Conservation (phyloP, 495 filamentous ascomycete genomes). For the Filosporella fistucella region DNA sequence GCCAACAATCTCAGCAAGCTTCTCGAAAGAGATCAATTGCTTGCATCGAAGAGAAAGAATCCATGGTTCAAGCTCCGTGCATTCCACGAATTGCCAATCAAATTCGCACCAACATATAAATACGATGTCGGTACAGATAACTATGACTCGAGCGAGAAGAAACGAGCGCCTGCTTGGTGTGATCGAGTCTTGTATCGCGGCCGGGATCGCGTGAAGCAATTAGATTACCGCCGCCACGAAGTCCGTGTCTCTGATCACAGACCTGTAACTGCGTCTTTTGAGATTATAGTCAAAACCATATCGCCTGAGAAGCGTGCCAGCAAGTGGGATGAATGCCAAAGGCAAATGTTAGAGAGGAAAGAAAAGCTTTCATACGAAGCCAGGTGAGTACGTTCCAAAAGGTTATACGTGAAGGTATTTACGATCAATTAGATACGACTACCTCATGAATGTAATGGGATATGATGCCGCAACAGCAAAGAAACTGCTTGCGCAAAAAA, state of each 20-base stretch:
- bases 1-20: constrained; percentile 79
- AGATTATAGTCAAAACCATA: constrained; percentile 76
- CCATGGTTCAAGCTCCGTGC: constrained; percentile 81
- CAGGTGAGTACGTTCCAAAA: constrained; percentile 14
- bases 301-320: constrained; percentile 55
- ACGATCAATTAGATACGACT: constrained; percentile 14
- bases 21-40: constrained; percentile 90
- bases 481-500: constrained; percentile 4
- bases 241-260: constrained; percentile 87
- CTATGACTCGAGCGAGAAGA: constrained; percentile 94
- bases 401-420: background rate
- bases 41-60: constrained; percentile 80
- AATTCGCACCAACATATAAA: constrained; percentile 95
- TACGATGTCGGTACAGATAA: constrained; percentile 94
- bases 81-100: constrained; percentile 82
- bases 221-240: constrained; percentile 85
- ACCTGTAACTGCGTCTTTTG: constrained; percentile 82
- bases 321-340: constrained; percentile 66
- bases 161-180: constrained; percentile 94
- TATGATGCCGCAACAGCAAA: constrained; percentile 13
- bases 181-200: constrained; percentile 88
- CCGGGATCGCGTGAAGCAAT: constrained; percentile 74
- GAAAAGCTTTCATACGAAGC: constrained; percentile 29
- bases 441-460: constrained; percentile 20
- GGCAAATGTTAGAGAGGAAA: constrained; percentile 67